Percentiles rank a stretch among this genome's conserved stretches.
These are phyloP conservation scores for Chytridium lagenaria DNA, from an alignment of 371 early-diverging fungal species.

Conservation along the genomic window DNA sequence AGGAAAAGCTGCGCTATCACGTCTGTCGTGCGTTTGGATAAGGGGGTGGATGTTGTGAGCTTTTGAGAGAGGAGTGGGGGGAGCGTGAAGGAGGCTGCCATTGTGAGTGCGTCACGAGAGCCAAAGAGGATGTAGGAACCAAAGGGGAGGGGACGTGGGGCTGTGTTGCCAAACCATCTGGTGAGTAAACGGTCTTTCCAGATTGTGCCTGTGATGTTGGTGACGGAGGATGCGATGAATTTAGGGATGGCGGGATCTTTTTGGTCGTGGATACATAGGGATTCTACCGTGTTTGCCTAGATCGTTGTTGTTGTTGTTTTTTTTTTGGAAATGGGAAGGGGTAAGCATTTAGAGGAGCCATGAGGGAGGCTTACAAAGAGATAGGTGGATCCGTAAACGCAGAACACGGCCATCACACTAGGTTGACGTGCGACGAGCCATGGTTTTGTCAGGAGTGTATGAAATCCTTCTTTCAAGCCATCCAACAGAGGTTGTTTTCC, in stretches of 20 bases:
- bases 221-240: constrained; percentile 60
- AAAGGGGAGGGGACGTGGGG: constrained; percentile 54
- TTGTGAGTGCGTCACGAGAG: constrained; percentile 66
- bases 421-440: constrained; percentile 52
- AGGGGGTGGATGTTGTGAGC: background rate
- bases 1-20: constrained; percentile 58
- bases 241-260: constrained; percentile 49
- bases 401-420: constrained; percentile 58
- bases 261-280: constrained; percentile 50
- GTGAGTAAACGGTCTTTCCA: constrained; percentile 67
- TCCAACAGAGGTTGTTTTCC: constrained; percentile 56
- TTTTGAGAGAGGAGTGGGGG: constrained; percentile 46
- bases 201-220: constrained; percentile 62
- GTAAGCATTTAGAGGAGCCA: background rate
- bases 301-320: background rate
- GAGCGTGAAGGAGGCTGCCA: constrained; percentile 72
- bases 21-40: constrained; percentile 38
- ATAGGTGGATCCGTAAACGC: constrained; percentile 62
- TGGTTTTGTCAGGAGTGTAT: constrained; percentile 51
- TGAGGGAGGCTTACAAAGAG: constrained; percentile 50
- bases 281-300: constrained; percentile 60
- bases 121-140: constrained; percentile 63
- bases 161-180: constrained; percentile 60
- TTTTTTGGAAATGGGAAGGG: background rate
- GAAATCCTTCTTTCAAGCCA: constrained; percentile 58